A percentile compares a stretch with the other conserved stretches of the same genome.
Evolutionary conservation across 73 alveolate genomes (phyloP).

Genomic region (Tetrahymena elliotti): DNA sequence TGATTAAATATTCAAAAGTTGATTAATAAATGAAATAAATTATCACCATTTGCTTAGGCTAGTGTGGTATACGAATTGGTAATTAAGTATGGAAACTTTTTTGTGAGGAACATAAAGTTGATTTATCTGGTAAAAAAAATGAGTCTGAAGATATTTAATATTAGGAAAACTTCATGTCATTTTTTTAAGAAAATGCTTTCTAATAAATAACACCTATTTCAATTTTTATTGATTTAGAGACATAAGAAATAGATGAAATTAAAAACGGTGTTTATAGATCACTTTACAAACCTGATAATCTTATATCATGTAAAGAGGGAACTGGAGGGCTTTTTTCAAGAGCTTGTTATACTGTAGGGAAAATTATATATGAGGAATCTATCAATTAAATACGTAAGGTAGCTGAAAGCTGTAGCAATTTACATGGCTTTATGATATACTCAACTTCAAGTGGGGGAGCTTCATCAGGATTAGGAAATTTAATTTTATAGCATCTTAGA

Average conservation of each 20-base stretch:
- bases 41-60: background rate
- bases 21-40: background rate
- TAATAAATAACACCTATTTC: background rate
- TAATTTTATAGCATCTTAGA: background rate
- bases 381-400: background rate
- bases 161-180: background rate
- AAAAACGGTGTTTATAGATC: background rate
- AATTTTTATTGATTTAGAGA: background rate
- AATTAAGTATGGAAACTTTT: background rate
- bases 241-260: background rate
- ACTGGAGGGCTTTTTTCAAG: background rate
- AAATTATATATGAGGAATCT: background rate
- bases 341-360: background rate
- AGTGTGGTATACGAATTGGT: background rate
- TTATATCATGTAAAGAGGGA: background rate
- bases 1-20: no score
- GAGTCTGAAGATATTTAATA: background rate
- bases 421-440: background rate
- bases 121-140: background rate
- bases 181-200: background rate
- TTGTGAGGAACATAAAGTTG: background rate
- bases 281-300: background rate
- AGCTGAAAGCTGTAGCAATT: background rate
- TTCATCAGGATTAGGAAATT: background rate
- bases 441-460: background rate